A percentile compares a stretch with the other conserved stretches of the same genome.
Evolutionary conservation across 1,284 basidiomycete species (phyloP).

Genomic region (Cutaneotrichosporon arboriforme): DNA sequence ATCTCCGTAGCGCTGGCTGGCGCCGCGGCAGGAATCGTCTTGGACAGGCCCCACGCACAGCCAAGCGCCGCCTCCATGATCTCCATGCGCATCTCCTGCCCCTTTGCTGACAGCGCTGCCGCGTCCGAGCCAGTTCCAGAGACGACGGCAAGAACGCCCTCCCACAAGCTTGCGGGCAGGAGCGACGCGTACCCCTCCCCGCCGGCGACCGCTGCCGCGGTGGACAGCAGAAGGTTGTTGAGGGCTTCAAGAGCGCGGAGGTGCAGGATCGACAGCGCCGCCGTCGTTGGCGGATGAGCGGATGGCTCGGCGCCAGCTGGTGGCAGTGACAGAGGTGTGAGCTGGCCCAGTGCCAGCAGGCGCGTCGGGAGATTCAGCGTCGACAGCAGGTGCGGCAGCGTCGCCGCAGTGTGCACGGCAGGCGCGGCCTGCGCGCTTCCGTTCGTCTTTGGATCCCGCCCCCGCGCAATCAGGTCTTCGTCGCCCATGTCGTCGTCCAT

Average conservation of each 20-base stretch:
- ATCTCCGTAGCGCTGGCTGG: slow-evolving; percentile 55
- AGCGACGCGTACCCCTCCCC: slow-evolving; percentile 29
- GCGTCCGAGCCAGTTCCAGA: slow-evolving; percentile 35
- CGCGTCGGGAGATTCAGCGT: slow-evolving; percentile 50
- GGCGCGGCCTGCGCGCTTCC: slow-evolving; percentile 35
- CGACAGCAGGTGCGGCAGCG: slow-evolving; percentile 50
- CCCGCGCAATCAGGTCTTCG: slow-evolving; percentile 45
- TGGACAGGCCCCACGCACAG: slow-evolving; percentile 48
- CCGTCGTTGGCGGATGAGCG: slow-evolving; percentile 75
- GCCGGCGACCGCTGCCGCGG: slow-evolving; percentile 28
- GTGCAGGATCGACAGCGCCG: slow-evolving; percentile 72
- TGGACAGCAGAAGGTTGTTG: slow-evolving; percentile 79
- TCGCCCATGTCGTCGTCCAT: slow-evolving; percentile 46
- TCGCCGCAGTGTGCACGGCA: slow-evolving; percentile 26
- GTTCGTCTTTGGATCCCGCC: slow-evolving; percentile 38
- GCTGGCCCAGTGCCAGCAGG: slow-evolving; percentile 62
- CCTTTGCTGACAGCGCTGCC: slow-evolving; percentile 35
- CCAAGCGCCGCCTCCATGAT: slow-evolving; percentile 46
- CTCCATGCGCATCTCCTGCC: slow-evolving; percentile 46
- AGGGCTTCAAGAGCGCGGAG: slow-evolving; percentile 80
- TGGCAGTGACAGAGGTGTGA: slow-evolving; percentile 73
- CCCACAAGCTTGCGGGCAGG: slow-evolving; percentile 59
- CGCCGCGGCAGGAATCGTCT: slow-evolving; percentile 20
- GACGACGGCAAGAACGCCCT: slow-evolving; percentile 71
- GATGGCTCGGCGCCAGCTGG: slow-evolving; percentile 60